Percentiles rank a stretch among this genome's conserved stretches.
Conservation (phyloP, 2,329 filamentous ascomycete genomes). For the Phialemonium atrogriseum region DNA sequence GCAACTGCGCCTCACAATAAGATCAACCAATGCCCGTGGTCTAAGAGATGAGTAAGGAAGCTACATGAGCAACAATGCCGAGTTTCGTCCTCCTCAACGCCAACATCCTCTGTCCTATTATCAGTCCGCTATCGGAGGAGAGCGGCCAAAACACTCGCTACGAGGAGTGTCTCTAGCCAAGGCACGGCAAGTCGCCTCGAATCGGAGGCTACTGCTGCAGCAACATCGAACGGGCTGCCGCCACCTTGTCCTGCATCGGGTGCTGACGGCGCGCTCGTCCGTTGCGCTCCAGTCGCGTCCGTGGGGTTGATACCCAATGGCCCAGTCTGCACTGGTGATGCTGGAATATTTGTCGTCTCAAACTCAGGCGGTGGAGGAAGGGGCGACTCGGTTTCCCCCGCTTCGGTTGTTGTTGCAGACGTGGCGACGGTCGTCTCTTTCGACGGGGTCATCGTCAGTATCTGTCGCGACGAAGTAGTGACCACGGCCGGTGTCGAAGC, state of each 20-base stretch:
- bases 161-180: not conserved
- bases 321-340: not conserved
- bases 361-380: too few species aligned
- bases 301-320: not conserved
- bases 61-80: too few species aligned
- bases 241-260: constrained; percentile 3
- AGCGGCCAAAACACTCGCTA: not conserved
- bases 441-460: not conserved
- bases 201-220: constrained; percentile 1
- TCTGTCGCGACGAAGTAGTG: not conserved
- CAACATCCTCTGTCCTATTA: too few species aligned
- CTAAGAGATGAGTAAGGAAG: too few species aligned
- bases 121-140: too few species aligned
- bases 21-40: too few species aligned
- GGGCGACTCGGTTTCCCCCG: constrained; percentile 1
- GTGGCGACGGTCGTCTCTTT: not conserved
- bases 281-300: constrained; percentile 4
- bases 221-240: constrained; percentile 11
- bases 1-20: too few species aligned
- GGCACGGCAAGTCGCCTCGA: not conserved
- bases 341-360: not conserved
- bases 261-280: constrained; percentile 1
- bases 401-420: not conserved
- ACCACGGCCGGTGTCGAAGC: constrained; percentile 3
- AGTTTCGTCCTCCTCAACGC: too few species aligned